phyloP scores from a whole-genome alignment of 2,329 filamentous ascomycete genomes.

The Zalaria obscura region DNA sequence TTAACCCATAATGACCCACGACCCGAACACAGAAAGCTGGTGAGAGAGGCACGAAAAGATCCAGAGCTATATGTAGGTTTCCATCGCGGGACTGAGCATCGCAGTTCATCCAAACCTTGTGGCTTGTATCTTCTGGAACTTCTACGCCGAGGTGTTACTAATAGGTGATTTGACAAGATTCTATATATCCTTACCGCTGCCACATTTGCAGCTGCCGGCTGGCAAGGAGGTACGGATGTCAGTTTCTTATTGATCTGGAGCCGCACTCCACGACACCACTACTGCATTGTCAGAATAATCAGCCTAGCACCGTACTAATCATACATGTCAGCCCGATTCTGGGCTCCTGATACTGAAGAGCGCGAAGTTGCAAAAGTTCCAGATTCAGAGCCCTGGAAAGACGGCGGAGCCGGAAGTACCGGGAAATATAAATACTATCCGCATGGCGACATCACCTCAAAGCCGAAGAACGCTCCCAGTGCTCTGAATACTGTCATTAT shows the following conservation, averaged over 20 bases:
- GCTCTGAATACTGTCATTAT: constrained; percentile 90
- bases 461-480: constrained; percentile 80
- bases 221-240: not conserved
- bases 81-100: too few species aligned
- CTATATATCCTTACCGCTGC: not conserved
- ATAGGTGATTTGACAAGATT: not conserved
- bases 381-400: constrained; percentile 78
- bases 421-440: constrained; percentile 52
- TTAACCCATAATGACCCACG: constrained; percentile 1
- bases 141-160: not conserved
- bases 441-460: constrained; percentile 60
- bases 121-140: too few species aligned
- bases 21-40: not conserved
- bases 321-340: not conserved
- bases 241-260: not conserved
- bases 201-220: not conserved
- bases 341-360: not conserved
- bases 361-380: not conserved
- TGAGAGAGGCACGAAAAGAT: not conserved
- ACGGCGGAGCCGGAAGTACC: constrained; percentile 33
- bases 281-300: not conserved
- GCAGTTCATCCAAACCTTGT: too few species aligned
- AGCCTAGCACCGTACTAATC: not conserved
- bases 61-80: not conserved
- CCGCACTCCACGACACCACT: too few species aligned